phyloP scores from a whole-genome alignment of 2,329 filamentous ascomycete species.

The Chaetothyriales sp. region DNA sequence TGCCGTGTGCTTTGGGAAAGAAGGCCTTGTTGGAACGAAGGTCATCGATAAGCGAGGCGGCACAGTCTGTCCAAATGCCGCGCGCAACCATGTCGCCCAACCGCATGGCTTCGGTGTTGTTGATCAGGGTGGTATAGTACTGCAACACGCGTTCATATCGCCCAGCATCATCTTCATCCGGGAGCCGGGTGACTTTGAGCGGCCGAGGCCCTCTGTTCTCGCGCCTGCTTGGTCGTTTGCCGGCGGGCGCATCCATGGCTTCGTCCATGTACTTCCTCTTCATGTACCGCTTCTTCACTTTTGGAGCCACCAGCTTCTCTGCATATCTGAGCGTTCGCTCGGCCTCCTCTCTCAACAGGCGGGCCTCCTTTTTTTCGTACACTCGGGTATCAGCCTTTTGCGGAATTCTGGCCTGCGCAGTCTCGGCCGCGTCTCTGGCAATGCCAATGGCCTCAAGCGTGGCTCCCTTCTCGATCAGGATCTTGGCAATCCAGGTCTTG shows the following conservation, averaged over 20 bases:
- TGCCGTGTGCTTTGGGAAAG: constrained; percentile 32
- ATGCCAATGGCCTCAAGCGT: constrained; percentile 65
- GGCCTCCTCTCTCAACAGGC: constrained; percentile 14
- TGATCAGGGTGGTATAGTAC: constrained; percentile 33
- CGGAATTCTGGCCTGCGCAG: constrained; percentile 31
- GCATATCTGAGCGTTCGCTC: constrained; percentile 17
- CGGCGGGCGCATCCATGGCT: neutral
- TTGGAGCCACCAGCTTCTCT: constrained; percentile 10
- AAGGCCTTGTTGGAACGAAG: constrained; percentile 48
- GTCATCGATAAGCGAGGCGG: constrained; percentile 44
- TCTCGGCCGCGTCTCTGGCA: constrained; percentile 58
- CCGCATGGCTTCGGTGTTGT: constrained; percentile 36
- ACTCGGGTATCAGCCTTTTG: constrained; percentile 13
- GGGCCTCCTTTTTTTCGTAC: constrained; percentile 18
- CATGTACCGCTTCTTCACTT: constrained; percentile 1
- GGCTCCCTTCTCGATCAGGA: constrained; percentile 65
- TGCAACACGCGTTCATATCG: constrained; percentile 16
- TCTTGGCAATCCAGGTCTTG: constrained; percentile 63
- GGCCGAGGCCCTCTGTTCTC: neutral
- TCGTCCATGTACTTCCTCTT: neutral
- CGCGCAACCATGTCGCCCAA: constrained; percentile 36
- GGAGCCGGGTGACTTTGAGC: neutral
- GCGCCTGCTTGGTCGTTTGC: neutral
- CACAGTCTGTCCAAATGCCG: constrained; percentile 46
- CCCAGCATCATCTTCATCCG: neutral